Evolutionary conservation across 768 basidiomycete genomes (phyloP).

Genomic region (Lactarius deliciosus): DNA sequence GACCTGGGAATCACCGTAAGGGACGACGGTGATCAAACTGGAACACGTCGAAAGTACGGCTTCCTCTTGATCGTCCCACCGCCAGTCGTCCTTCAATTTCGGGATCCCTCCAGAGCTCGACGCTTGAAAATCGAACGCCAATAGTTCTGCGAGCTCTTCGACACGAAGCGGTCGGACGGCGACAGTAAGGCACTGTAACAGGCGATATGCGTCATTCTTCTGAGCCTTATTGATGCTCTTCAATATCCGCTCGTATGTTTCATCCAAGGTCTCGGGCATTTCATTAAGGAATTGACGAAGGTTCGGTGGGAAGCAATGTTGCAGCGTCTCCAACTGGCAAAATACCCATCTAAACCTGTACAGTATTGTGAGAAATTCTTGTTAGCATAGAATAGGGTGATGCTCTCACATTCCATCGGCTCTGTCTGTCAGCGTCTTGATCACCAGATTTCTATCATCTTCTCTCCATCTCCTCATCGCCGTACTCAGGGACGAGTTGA

Average conservation of each 20-base stretch:
- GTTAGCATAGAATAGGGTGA: not conserved
- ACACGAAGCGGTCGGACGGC: not conserved
- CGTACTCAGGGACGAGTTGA: not conserved
- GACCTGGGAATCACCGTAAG: not conserved
- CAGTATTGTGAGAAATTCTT: not conserved
- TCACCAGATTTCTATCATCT: not conserved
- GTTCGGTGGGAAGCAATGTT: not conserved
- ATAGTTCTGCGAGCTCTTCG: not conserved
- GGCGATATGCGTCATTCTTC: not conserved
- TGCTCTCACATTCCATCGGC: not conserved
- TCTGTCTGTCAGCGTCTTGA: not conserved
- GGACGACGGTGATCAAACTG: not conserved
- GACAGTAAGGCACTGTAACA: not conserved
- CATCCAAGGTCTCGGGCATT: not conserved
- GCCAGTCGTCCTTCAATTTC: not conserved
- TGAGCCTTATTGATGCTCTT: not conserved
- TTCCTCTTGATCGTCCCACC: not conserved
- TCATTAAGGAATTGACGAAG: not conserved
- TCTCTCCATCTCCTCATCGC: not conserved
- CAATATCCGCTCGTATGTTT: not conserved
- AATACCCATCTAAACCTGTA: not conserved
- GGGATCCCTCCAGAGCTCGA: not conserved
- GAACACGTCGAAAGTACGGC: not conserved
- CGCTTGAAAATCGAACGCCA: not conserved
- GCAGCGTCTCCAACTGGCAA: not conserved